Percentiles rank a stretch among this genome's conserved stretches.
phyloP scores from a whole-genome alignment of 345 rosid genomes.

The Gossypium mustelinum region DNA sequence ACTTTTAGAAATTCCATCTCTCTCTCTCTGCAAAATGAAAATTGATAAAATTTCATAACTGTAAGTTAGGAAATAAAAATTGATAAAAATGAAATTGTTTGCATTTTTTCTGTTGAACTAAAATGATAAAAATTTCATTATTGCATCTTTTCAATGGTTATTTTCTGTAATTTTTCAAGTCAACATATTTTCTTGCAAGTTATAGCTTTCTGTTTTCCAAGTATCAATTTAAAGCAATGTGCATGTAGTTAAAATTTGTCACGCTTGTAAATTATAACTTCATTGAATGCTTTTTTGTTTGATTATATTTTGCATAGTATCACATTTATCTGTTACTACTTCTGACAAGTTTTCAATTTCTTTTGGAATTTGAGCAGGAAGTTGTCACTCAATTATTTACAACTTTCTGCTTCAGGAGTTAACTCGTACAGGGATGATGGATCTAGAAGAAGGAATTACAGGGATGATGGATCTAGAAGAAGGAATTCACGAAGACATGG shows the following conservation, averaged over 20 bases:
- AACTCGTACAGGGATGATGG: conserved; percentile 52
- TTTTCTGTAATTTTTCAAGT: background rate
- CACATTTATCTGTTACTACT: background rate
- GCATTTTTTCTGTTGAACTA: background rate
- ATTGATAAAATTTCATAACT: background rate
- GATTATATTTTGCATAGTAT: conserved; percentile 7
- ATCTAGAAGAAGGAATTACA: conserved; percentile 60
- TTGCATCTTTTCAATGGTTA: background rate
- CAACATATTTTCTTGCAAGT: background rate
- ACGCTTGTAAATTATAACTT: conserved; percentile 1
- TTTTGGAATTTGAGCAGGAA: conserved; percentile 51
- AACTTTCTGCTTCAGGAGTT: conserved; percentile 55
- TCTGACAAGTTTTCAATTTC: conserved; percentile 15
- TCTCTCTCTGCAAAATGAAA: background rate
- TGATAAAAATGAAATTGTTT: background rate
- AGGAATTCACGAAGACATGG: conserved; percentile 58
- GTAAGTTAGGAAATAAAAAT: background rate
- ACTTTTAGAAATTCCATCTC: background rate
- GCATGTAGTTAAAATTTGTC: background rate
- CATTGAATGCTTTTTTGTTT: background rate
- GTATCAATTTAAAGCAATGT: background rate
- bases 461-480: conserved; percentile 56
- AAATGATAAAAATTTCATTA: background rate
- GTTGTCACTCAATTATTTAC: conserved; percentile 74
- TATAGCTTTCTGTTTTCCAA: background rate